phyloP scores from a whole-genome alignment of 2,329 filamentous ascomycete genomes.

The Periglandula ipomoeae region DNA sequence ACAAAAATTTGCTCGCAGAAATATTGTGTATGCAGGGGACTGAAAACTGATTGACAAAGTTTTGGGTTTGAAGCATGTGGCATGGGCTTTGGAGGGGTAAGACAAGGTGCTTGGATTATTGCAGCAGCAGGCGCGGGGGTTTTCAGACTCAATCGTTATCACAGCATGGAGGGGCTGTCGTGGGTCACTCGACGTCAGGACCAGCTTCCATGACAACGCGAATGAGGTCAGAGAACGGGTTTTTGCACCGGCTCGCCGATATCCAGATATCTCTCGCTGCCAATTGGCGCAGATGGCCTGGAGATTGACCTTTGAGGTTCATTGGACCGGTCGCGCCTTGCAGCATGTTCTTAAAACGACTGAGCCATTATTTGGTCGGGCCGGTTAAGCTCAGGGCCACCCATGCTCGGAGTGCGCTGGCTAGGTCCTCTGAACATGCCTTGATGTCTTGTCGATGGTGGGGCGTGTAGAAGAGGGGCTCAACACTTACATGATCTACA shows the following conservation, averaged over 20 bases:
- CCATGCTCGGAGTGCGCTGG: constrained; percentile 1
- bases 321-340: not conserved
- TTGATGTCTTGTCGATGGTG: constrained; percentile 1
- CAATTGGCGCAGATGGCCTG: constrained; percentile 3
- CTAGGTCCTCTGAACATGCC: not conserved
- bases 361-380: constrained; percentile 10
- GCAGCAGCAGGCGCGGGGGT: constrained; percentile 3
- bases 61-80: not conserved
- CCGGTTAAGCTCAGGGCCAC: constrained; percentile 2
- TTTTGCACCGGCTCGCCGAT: not conserved
- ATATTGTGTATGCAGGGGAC: not conserved
- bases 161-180: constrained; percentile 3
- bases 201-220: not conserved
- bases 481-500: constrained; percentile 6
- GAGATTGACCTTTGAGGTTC: constrained; percentile 1
- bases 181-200: constrained; percentile 1
- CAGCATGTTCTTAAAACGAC: not conserved
- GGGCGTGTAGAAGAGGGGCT: constrained; percentile 6
- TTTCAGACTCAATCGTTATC: constrained; percentile 5
- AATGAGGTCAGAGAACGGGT: not conserved
- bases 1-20: not conserved
- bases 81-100: constrained; percentile 1
- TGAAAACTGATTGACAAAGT: not conserved
- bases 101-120: not conserved
- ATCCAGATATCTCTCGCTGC: constrained; percentile 5